Evolutionary conservation across 1,284 basidiomycete genomes (phyloP).

Genomic region (Moesziomyces globuligerus): DNA sequence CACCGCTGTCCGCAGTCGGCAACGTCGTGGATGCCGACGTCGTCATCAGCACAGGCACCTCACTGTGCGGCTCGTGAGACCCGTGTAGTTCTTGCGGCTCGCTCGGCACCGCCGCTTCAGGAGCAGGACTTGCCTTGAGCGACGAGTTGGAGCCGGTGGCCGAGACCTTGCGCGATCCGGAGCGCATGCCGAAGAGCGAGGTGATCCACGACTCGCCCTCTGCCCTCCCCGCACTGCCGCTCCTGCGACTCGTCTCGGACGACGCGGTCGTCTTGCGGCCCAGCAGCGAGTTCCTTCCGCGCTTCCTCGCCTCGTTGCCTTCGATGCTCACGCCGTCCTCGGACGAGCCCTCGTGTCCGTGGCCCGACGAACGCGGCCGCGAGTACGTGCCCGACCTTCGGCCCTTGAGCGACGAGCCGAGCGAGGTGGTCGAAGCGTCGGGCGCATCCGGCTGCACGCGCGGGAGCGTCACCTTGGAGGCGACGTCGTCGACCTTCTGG

Average conservation of each 20-base stretch:
- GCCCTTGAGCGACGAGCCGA: conserved; percentile 19
- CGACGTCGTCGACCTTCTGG: conserved; percentile 2
- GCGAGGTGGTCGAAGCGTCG: conserved; percentile 23
- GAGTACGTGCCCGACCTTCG: conserved; percentile 18
- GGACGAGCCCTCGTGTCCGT: conserved; percentile 21
- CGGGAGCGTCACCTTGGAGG: conserved; percentile 5
- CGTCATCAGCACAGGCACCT: conserved; percentile 17
- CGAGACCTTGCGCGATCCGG: conserved; percentile 6
- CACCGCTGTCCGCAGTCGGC: conserved; percentile 18
- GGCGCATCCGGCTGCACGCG: conserved; percentile 8
- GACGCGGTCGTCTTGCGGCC: conserved; percentile 18
- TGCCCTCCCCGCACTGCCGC: conserved; percentile 13
- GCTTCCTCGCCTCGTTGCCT: conserved; percentile 18
- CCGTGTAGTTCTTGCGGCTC: no score
- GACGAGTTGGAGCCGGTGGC: conserved; percentile 1
- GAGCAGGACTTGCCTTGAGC: conserved; percentile 1
- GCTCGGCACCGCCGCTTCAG: background rate
- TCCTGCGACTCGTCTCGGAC: conserved; percentile 14
- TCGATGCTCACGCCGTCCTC: conserved; percentile 30
- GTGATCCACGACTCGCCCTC: conserved; percentile 34
- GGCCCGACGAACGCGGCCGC: conserved; percentile 16
- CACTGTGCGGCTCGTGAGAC: background rate
- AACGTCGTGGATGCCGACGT: conserved; percentile 23
- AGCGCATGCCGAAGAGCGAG: conserved; percentile 14
- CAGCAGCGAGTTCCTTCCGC: conserved; percentile 18